Evolutionary conservation across 768 basidiomycete species (phyloP).

Genomic region (Sistotremastrum niveocremeum): DNA sequence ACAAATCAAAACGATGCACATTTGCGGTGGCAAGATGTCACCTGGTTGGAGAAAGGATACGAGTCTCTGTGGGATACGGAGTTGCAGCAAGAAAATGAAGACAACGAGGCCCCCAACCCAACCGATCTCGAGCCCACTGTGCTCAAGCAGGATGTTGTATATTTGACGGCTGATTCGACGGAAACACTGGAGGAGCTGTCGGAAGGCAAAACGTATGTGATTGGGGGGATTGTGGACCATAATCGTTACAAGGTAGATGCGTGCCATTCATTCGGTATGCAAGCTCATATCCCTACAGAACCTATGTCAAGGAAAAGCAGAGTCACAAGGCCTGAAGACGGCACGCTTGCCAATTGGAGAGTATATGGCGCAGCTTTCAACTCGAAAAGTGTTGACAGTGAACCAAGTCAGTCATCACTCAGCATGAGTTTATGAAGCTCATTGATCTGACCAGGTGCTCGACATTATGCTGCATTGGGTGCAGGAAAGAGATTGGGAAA

Average conservation of each 20-base stretch:
- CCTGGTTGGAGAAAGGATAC: conserved; percentile 75
- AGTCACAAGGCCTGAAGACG: conserved; percentile 56
- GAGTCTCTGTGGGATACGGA: conserved; percentile 44
- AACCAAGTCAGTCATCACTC: conserved; percentile 49
- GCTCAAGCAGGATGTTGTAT: conserved; percentile 50
- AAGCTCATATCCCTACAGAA: conserved; percentile 34
- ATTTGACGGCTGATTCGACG: conserved; percentile 88
- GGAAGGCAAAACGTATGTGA: conserved; percentile 81
- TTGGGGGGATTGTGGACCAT: conserved; percentile 90
- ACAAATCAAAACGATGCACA: conserved; percentile 43
- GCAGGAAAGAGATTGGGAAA: conserved; percentile 75
- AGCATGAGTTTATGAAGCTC: conserved; percentile 1
- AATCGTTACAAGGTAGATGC: conserved; percentile 82
- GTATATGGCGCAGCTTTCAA: conserved; percentile 69
- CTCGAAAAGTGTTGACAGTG: conserved; percentile 92
- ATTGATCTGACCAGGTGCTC: conserved; percentile 36
- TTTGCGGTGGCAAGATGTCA: conserved; percentile 65
- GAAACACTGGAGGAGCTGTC: conserved; percentile 75
- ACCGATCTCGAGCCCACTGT: conserved; percentile 7
- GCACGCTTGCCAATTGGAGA: conserved; percentile 93
- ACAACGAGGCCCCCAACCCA: conserved; percentile 1
- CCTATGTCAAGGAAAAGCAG: conserved; percentile 80
- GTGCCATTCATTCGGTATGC: neutral
- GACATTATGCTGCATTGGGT: conserved; percentile 87
- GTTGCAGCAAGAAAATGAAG: conserved; percentile 1